phyloP scores from a whole-genome alignment of 2,329 filamentous ascomycete species.

The Sporothrix humicola region DNA sequence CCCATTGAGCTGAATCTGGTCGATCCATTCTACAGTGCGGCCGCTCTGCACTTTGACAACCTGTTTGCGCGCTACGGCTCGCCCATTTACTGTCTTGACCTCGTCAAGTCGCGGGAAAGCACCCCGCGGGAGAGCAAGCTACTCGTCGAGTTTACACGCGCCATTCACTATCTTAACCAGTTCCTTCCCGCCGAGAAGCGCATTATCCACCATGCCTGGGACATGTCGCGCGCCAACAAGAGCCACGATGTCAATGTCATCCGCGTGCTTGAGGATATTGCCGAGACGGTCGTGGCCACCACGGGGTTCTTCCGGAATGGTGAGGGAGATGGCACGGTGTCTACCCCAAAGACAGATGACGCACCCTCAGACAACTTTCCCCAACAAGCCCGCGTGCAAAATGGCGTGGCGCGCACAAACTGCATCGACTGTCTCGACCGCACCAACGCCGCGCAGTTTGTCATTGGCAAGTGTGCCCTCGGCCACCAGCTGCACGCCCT shows the following conservation, averaged over 20 bases:
- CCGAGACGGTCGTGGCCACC: constrained; percentile 80
- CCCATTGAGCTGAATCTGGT: constrained; percentile 95
- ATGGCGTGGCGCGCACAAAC: constrained; percentile 92
- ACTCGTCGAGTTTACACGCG: constrained; percentile 82
- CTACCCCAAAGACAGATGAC: neutral
- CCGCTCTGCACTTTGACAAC: constrained; percentile 93
- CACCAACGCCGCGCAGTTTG: constrained; percentile 96
- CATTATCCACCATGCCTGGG: constrained; percentile 94
- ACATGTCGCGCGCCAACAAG: constrained; percentile 97
- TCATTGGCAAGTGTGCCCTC: constrained; percentile 92
- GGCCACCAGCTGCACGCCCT: constrained; percentile 91
- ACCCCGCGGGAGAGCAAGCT: constrained; percentile 91
- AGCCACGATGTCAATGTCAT: constrained; percentile 93
- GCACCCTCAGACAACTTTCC: neutral
- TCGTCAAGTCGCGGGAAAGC: constrained; percentile 87
- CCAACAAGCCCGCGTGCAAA: constrained; percentile 72
- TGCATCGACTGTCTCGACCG: constrained; percentile 98
- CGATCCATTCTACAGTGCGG: constrained; percentile 93
- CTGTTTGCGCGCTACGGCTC: constrained; percentile 92
- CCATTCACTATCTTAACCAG: constrained; percentile 91
- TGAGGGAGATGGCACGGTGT: constrained; percentile 63
- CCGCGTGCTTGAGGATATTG: constrained; percentile 84
- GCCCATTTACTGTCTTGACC: constrained; percentile 87
- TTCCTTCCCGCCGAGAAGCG: constrained; percentile 83
- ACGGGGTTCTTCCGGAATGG: constrained; percentile 98